These are phyloP conservation scores for Asterophora lycoperdoides DNA, from an alignment of 768 basidiomycete species.

Conservation along the genomic window DNA sequence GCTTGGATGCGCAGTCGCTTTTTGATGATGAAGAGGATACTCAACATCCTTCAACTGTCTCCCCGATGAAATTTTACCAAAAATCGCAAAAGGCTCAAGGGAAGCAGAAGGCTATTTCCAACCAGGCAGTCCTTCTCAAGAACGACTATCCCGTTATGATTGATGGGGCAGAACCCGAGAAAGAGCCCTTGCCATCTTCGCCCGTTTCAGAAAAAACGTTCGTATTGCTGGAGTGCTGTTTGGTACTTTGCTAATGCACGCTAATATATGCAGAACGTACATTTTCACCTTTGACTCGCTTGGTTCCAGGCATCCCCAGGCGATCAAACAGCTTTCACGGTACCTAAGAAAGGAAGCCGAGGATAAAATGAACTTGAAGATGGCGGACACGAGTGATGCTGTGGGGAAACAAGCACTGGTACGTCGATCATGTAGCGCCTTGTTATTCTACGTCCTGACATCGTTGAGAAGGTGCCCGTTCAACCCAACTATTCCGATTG, in stretches of 20 bases:
- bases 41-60: background rate
- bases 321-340: slow-evolving; percentile 49
- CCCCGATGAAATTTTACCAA: slow-evolving; percentile 11
- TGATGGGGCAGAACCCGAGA: background rate
- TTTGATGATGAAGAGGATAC: slow-evolving; percentile 1
- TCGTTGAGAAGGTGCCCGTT: slow-evolving; percentile 63
- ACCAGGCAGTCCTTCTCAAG: background rate
- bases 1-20: background rate
- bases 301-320: slow-evolving; percentile 65
- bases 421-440: slow-evolving; percentile 15
- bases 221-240: background rate
- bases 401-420: slow-evolving; percentile 52
- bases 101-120: slow-evolving; percentile 19
- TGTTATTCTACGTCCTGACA: background rate
- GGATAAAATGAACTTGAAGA: slow-evolving; percentile 61
- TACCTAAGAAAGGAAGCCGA: slow-evolving; percentile 79
- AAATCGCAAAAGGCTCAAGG: slow-evolving; percentile 10
- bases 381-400: slow-evolving; percentile 35
- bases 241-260: slow-evolving; percentile 4
- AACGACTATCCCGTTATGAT: background rate
- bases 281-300: slow-evolving; percentile 93
- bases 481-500: slow-evolving; percentile 93
- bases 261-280: slow-evolving; percentile 62
- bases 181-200: background rate
- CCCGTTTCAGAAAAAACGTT: slow-evolving; percentile 2